Conservation (phyloP, 768 basidiomycete species). For the Mycena capillaripes region DNA sequence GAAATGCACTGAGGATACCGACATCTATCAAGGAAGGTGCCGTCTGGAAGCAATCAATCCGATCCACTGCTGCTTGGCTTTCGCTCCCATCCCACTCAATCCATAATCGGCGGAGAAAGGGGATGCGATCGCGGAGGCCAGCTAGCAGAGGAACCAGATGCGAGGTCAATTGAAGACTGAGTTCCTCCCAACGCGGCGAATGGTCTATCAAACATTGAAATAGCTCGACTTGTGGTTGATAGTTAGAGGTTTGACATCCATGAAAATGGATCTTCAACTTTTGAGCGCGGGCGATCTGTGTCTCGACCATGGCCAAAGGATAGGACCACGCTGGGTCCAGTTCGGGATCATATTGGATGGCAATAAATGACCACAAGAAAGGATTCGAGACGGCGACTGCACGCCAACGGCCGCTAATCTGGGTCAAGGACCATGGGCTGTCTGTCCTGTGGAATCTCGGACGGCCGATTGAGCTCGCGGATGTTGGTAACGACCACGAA, state of each 20-base stretch:
- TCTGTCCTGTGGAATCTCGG: neutral
- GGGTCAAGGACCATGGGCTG: neutral
- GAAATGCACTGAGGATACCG: neutral
- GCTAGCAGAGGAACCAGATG: neutral
- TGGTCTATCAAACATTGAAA: neutral
- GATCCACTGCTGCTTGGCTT: neutral
- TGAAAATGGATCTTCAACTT: neutral
- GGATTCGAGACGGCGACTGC: conserved; percentile 4
- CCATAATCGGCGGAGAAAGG: neutral
- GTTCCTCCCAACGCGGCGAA: conserved; percentile 3
- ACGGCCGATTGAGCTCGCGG: no score
- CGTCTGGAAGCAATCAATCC: neutral
- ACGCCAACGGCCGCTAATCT: conserved; percentile 6
- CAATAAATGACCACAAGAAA: neutral
- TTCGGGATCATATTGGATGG: neutral
- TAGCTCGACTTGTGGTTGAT: neutral
- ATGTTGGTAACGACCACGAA: neutral
- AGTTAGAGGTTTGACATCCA: neutral
- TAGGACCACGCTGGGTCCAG: neutral
- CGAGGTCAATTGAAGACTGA: neutral
- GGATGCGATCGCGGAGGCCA: neutral
- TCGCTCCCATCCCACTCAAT: neutral
- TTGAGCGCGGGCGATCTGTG: conserved; percentile 10
- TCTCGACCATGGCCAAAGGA: neutral
- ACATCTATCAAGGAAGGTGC: neutral